Evolutionary conservation across 2,329 filamentous ascomycete genomes (phyloP), one percentile per base, ranked within the genome.

Genomic region (Trichoderma guizhouense): DNA sequence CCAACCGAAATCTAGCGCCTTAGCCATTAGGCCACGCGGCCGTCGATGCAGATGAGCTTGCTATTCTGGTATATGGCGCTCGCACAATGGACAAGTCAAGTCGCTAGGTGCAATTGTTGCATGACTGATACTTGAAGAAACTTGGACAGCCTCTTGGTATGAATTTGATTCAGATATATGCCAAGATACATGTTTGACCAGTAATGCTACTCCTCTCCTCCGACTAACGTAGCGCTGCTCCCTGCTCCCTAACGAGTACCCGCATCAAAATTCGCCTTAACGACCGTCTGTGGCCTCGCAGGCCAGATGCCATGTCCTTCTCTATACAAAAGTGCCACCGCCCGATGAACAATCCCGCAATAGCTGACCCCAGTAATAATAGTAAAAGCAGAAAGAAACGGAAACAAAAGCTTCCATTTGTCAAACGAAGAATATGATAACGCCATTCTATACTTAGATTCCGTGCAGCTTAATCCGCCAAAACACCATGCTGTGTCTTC

Each of bases 21-120:
- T 80, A 79, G 73, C 79, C 79, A 80, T 80, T 80, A 79, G 77
- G 79, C 79, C 78, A 80, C 77, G 79, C 79, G 79, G 78, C 79
- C 77, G 64, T 39, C 12, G 53, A 71, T 71, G 62, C 18, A 51
- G 30, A 12, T n/a, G 1, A 1, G 3, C 1, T 0, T 4, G 5
- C 21, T 66, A 61, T 66, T 34, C 8, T 51, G 5, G 3, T 51
- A 65, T 71, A 71, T 58, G 61, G 9, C 34, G 55, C 53, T 51
- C 28, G 14, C 32, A 30, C 6, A 6, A 21, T 51, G n/a, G 11
- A 21, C n/a, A 51, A 51, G n/a, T 7, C n/a, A 51, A 51, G n/a
- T 7, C 5, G 1, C 5, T 5, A 7, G 11, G 1, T 2, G n/a
- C 9, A 51, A 51, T 26, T 26, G 26, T 26, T 26, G 5, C 43